These are phyloP conservation scores for Calonectria pteridis DNA, from an alignment of 2,329 filamentous ascomycete species.

Conservation along the genomic window DNA sequence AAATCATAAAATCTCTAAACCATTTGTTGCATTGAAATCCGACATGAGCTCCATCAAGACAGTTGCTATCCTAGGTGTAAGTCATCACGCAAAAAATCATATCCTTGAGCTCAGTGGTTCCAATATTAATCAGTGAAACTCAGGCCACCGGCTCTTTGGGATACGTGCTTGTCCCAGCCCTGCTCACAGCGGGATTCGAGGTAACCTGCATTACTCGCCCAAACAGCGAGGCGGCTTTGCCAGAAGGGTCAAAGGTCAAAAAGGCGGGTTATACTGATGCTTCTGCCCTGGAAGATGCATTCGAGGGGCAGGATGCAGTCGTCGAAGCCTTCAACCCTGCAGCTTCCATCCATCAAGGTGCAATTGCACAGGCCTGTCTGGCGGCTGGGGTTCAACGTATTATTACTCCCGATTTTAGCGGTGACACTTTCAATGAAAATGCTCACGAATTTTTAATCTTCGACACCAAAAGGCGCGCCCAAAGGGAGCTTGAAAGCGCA, in stretches of 20 bases:
- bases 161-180: background rate
- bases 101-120: background rate
- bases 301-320: constrained; percentile 27
- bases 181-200: background rate
- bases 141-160: background rate
- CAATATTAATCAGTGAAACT: background rate
- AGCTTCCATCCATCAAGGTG: constrained; percentile 31
- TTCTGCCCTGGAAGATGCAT: background rate
- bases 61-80: background rate
- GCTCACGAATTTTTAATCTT: constrained; percentile 28
- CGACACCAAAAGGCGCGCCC: constrained; percentile 31
- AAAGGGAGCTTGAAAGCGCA: constrained; percentile 30
- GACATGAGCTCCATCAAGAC: background rate
- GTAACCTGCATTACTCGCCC: background rate
- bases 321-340: constrained; percentile 43
- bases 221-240: background rate
- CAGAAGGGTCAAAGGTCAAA: background rate
- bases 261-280: constrained; percentile 7
- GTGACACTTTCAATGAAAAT: constrained; percentile 34
- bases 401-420: constrained; percentile 40
- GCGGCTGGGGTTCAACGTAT: constrained; percentile 32
- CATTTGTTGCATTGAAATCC: background rate
- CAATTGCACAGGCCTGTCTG: constrained; percentile 33
- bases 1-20: background rate
- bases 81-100: background rate